phyloP scores from a whole-genome alignment of 2,329 filamentous ascomycete species.

The Sporothrix phasma region DNA sequence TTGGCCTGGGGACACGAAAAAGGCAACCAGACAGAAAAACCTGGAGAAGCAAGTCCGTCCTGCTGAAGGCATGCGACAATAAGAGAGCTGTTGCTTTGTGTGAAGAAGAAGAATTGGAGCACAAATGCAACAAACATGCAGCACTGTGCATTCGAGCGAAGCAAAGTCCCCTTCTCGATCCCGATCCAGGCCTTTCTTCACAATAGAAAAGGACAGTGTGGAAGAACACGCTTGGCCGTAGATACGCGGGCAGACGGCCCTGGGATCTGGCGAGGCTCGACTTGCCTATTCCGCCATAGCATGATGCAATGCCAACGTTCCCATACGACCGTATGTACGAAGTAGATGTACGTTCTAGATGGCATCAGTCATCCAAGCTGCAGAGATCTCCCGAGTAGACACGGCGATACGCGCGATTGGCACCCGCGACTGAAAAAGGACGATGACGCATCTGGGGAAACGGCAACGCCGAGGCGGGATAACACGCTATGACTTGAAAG shows the following conservation, averaged over 20 bases:
- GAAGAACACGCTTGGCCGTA: not conserved
- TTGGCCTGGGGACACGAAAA: not conserved
- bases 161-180: not conserved
- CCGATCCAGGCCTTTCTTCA: not conserved
- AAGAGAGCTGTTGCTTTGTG: too few relatives aligned
- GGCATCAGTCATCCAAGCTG: not conserved
- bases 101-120: too few relatives aligned
- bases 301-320: conserved; percentile 1
- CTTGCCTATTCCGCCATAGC: conserved; percentile 9
- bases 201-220: not conserved
- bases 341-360: not conserved
- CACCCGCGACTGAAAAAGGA: not conserved
- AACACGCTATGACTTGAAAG: not conserved
- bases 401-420: not conserved
- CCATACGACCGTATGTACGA: not conserved
- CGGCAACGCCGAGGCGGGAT: not conserved
- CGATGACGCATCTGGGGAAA: not conserved
- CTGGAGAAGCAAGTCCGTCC: too few relatives aligned
- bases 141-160: not conserved
- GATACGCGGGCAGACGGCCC: not conserved
- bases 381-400: too few relatives aligned
- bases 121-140: not conserved
- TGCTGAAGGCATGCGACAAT: not conserved
- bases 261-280: not conserved
- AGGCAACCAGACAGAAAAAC: not conserved